Evolutionary conservation across 352 stramenopile genomes (phyloP).

Genomic region (Pythium dissotocum): DNA sequence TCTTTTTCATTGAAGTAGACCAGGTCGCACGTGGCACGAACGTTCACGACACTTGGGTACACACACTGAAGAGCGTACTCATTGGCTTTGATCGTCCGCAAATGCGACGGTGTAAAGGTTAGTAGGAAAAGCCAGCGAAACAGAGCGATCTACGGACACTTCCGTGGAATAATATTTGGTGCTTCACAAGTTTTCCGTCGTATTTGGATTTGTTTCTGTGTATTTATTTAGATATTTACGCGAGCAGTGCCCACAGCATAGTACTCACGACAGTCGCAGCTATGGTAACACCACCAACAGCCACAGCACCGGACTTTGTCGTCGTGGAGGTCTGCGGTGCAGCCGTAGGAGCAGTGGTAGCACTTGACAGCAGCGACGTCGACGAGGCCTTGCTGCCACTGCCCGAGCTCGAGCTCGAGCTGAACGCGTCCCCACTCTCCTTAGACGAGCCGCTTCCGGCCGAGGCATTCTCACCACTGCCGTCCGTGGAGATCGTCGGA

Average conservation of each 20-base stretch:
- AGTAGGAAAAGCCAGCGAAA: neutral
- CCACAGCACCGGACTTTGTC: neutral
- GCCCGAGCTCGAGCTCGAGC: neutral
- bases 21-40: slow-evolving; percentile 12
- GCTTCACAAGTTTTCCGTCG: neutral
- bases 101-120: too few species aligned
- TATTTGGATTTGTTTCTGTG: neutral
- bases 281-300: neutral
- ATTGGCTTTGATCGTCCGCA: too few species aligned
- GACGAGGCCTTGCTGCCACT: neutral
- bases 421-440: neutral
- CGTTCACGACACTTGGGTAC: slow-evolving; percentile 4
- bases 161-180: neutral
- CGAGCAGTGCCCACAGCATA: neutral
- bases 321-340: neutral
- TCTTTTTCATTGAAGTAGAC: neutral
- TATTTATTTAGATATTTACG: neutral
- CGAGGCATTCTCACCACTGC: neutral
- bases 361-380: neutral
- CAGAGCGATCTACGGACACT: too few species aligned
- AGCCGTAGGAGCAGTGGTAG: neutral
- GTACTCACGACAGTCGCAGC: neutral
- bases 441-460: neutral
- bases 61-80: neutral
- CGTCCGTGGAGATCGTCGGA: slow-evolving; percentile 3